phyloP scores from a whole-genome alignment of 257 asterid genomes.

The Penstemon newberryi region DNA sequence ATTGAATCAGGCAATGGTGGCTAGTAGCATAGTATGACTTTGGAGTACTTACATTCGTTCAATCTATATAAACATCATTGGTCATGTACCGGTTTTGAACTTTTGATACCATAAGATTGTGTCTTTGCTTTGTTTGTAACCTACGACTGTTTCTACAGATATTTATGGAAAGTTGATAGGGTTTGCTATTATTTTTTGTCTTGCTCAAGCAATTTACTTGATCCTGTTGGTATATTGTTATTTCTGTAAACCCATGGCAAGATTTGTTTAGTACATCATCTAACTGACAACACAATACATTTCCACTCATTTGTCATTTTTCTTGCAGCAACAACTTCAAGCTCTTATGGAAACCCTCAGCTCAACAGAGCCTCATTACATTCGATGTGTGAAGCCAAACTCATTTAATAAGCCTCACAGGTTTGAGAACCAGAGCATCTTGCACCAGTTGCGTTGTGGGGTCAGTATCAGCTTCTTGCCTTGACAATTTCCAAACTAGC shows the following conservation, averaged over 20 bases:
- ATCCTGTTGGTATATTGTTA: slow-evolving; percentile 17
- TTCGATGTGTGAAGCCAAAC: slow-evolving; percentile 98
- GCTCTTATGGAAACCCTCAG: slow-evolving; percentile 98
- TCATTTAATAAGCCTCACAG: slow-evolving; percentile 83
- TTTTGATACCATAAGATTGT: not conserved
- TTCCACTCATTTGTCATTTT: slow-evolving; percentile 30
- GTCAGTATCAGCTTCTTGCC: slow-evolving; percentile 48
- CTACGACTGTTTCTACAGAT: not conserved
- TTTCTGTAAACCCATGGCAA: slow-evolving; percentile 13
- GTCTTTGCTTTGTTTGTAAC: not conserved
- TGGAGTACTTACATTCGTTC: slow-evolving; percentile 15
- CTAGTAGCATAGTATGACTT: slow-evolving; percentile 17
- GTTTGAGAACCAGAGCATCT: slow-evolving; percentile 85
- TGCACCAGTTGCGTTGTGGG: slow-evolving; percentile 99
- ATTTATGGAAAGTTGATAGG: slow-evolving; percentile 1
- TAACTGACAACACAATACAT: slow-evolving; percentile 14
- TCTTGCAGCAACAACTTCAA: slow-evolving; percentile 95
- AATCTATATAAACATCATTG: not conserved
- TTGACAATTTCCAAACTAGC: slow-evolving; percentile 18
- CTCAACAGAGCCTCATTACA: slow-evolving; percentile 95
- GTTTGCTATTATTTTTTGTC: slow-evolving; percentile 11
- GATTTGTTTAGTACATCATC: slow-evolving; percentile 6
- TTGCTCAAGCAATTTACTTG: slow-evolving; percentile 16
- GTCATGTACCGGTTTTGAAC: not conserved
- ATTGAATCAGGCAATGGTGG: slow-evolving; percentile 17